Conservation (phyloP, 495 filamentous ascomycete genomes). For the Aspergillus funiculosus region DNA sequence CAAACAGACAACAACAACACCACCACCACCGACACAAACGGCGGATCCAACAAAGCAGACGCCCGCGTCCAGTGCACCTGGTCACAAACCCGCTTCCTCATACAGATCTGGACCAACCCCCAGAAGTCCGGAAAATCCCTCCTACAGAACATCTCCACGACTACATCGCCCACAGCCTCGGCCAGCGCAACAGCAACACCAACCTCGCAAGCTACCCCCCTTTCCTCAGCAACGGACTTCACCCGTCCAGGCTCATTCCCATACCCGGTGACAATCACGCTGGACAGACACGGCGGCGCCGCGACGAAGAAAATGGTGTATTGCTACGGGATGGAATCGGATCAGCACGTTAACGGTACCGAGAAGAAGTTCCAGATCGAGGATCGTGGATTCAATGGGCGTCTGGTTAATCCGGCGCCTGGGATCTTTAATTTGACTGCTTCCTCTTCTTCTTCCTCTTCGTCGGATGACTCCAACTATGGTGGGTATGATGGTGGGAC, state of each 20-base stretch:
- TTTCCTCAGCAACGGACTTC: conserved; percentile 49
- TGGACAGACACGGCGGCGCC: conserved; percentile 75
- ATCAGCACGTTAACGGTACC: conserved; percentile 47
- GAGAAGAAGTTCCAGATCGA: conserved; percentile 53
- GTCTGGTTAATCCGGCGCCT: conserved; percentile 51
- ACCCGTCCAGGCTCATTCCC: conserved; percentile 70
- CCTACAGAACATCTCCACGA: conserved; percentile 25
- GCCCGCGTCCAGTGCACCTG: conserved; percentile 73
- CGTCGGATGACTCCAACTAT: conserved; percentile 21
- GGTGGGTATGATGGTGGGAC: conserved; percentile 22
- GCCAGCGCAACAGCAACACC: conserved; percentile 21
- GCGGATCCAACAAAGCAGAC: conserved; percentile 54
- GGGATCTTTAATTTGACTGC: conserved; percentile 39
- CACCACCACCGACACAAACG: conserved; percentile 51
- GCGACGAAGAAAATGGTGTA: conserved; percentile 60
- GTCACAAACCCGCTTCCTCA: conserved; percentile 75
- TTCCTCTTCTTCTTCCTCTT: too few relatives aligned
- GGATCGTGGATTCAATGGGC: conserved; percentile 54
- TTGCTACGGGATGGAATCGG: conserved; percentile 54
- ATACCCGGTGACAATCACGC: conserved; percentile 73
- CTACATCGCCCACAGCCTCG: conserved; percentile 22
- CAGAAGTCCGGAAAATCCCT: conserved; percentile 38
- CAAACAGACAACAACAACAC: conserved; percentile 16
- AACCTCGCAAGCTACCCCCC: conserved; percentile 20
- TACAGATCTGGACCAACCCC: conserved; percentile 78